Evolutionary conservation across 352 stramenopile genomes (phyloP).

Genomic region (Phytophthora uliginosa): DNA sequence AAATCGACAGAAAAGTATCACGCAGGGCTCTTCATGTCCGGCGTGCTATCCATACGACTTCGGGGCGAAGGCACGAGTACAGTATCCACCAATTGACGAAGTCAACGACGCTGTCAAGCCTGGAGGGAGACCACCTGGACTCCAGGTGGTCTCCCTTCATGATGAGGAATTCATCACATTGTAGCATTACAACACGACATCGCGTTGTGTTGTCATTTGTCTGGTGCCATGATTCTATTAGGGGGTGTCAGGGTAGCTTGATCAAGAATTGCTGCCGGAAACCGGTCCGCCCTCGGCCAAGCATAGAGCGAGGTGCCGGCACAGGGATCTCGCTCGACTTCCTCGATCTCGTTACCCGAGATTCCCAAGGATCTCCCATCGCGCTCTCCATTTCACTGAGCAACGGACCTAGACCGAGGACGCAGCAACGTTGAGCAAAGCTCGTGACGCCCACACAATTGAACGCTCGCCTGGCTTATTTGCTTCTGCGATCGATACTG

Average conservation of each 20-base stretch:
- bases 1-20: not conserved
- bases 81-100: not conserved
- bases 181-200: slow-evolving; percentile 22
- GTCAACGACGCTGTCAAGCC: not conserved
- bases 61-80: not conserved
- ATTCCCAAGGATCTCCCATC: not conserved
- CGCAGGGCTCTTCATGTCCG: not conserved
- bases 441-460: slow-evolving; percentile 10
- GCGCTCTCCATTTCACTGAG: not conserved
- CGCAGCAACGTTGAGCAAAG: not conserved
- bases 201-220: slow-evolving; percentile 3
- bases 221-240: not conserved
- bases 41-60: not conserved
- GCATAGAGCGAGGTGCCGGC: too few relatives aligned
- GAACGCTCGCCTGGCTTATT: slow-evolving; percentile 23
- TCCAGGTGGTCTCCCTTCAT: not conserved
- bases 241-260: too few relatives aligned
- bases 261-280: not conserved
- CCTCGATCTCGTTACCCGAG: not conserved
- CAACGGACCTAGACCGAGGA: not conserved
- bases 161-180: slow-evolving; percentile 8
- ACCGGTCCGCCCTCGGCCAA: not conserved
- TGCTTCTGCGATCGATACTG: slow-evolving; percentile 8
- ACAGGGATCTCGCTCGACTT: not conserved
- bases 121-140: not conserved